phyloP scores from a whole-genome alignment of 768 basidiomycete genomes.

The Leucosporidium scottii region DNA sequence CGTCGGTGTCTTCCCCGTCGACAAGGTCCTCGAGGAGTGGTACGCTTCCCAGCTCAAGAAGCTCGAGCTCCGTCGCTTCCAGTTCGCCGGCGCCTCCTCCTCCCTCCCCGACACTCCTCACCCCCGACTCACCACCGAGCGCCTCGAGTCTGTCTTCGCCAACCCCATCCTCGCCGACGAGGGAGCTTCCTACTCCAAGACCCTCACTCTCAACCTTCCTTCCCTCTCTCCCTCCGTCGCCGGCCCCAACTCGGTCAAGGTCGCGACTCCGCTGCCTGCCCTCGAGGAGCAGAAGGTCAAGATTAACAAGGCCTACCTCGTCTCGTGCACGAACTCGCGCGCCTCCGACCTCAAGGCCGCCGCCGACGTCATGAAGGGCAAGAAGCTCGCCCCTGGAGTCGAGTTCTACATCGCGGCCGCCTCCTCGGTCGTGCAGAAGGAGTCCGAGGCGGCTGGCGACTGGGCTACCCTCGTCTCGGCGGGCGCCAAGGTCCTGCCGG shows the following conservation, averaged over 20 bases:
- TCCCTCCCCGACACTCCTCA: slow-evolving; percentile 48
- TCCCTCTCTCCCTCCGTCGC: slow-evolving; percentile 92
- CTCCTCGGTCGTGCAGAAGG: slow-evolving; percentile 81
- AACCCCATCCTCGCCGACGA: slow-evolving; percentile 58
- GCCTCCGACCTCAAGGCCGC: slow-evolving; percentile 90
- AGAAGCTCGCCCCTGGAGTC: slow-evolving; percentile 69
- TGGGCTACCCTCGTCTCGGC: slow-evolving; percentile 81
- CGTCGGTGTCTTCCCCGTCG: slow-evolving; percentile 89
- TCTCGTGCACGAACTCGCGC: slow-evolving; percentile 95
- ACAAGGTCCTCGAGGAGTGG: slow-evolving; percentile 73
- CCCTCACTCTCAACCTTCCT: slow-evolving; percentile 83
- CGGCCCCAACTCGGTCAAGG: slow-evolving; percentile 94
- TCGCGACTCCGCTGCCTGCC: slow-evolving; percentile 85
- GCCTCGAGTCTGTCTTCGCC: slow-evolving; percentile 60
- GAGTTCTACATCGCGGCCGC: slow-evolving; percentile 98
- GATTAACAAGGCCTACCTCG: slow-evolving; percentile 96
- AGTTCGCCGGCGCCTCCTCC: slow-evolving; percentile 42
- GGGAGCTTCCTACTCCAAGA: slow-evolving; percentile 72
- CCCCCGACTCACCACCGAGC: slow-evolving; percentile 69
- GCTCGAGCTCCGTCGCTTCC: slow-evolving; percentile 69
- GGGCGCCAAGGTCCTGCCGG: slow-evolving; percentile 85
- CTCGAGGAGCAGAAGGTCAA: slow-evolving; percentile 64
- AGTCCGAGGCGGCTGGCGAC: slow-evolving; percentile 74
- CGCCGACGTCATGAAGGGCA: slow-evolving; percentile 74
- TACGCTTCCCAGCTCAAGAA: slow-evolving; percentile 68